Conservation (phyloP, 805 yeast species). For the Brettanomyces sp. region DNA sequence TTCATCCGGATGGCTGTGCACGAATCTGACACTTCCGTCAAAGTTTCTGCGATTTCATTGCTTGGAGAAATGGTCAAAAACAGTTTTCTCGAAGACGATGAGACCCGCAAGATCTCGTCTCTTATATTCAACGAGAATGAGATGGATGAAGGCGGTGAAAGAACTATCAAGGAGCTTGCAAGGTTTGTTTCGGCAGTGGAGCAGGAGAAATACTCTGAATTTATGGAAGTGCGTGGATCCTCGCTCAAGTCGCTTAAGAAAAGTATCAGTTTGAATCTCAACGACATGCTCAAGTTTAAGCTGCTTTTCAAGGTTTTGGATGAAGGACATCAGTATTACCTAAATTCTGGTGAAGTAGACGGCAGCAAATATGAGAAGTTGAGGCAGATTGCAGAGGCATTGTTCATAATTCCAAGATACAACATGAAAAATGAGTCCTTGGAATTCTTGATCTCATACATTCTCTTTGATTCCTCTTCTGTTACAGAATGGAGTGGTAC, state of each 20-base stretch:
- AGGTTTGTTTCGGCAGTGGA: constrained; percentile 42
- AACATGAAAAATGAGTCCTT: constrained; percentile 23
- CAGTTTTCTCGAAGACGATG: constrained; percentile 58
- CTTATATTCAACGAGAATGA: constrained; percentile 23
- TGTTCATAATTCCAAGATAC: constrained; percentile 28
- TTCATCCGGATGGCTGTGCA: constrained; percentile 51
- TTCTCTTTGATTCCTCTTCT: constrained; percentile 36
- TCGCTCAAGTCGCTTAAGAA: constrained; percentile 21
- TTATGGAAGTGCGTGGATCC: constrained; percentile 26
- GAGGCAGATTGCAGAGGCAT: constrained; percentile 20
- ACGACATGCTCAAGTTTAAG: constrained; percentile 20
- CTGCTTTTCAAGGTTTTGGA: constrained; percentile 19
- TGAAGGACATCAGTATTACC: constrained; percentile 22
- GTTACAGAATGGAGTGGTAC: constrained; percentile 20
- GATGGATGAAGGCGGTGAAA: constrained; percentile 17
- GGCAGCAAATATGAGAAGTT: constrained; percentile 9
- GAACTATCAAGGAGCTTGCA: constrained; percentile 38
- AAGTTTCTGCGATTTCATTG: constrained; percentile 40
- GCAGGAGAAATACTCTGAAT: constrained; percentile 28
- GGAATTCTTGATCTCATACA: constrained; percentile 31
- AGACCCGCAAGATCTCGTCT: constrained; percentile 17
- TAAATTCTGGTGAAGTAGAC: constrained; percentile 5
- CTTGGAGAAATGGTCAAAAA: constrained; percentile 45
- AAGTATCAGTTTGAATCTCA: constrained; percentile 18
- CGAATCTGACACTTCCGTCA: constrained; percentile 49